A percentile compares a stretch with the other conserved stretches of the same genome.
Evolutionary conservation across 2,329 filamentous ascomycete genomes (phyloP).

Genomic region (Neopestalotiopsis sp.): DNA sequence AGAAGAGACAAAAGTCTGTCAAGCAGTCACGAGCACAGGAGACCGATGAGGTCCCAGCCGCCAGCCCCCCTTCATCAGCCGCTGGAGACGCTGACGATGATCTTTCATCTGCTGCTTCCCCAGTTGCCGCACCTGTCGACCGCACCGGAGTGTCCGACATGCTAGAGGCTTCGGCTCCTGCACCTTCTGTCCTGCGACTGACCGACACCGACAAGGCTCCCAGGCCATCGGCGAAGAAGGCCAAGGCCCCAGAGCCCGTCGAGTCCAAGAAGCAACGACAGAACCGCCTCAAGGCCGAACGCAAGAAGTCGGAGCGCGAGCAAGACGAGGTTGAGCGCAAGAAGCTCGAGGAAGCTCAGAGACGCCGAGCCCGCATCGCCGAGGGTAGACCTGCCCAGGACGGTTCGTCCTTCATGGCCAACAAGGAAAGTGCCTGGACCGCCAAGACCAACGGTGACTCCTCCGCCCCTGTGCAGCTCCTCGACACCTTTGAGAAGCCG

Average conservation of each 20-base stretch:
- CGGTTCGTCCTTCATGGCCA: conserved; percentile 65
- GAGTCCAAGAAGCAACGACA: conserved; percentile 97
- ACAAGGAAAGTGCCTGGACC: conserved; percentile 46
- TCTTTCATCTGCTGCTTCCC: conserved; percentile 71
- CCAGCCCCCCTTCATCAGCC: conserved; percentile 68
- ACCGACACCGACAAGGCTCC: conserved; percentile 66
- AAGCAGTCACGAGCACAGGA: conserved; percentile 70
- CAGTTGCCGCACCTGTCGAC: conserved; percentile 60
- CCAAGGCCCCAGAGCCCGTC: conserved; percentile 66
- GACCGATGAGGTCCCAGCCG: conserved; percentile 37
- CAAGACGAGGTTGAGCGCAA: conserved; percentile 81
- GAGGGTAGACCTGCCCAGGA: conserved; percentile 86
- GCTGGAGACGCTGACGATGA: conserved; percentile 84
- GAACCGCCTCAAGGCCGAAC: conserved; percentile 87
- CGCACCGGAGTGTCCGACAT: conserved; percentile 84
- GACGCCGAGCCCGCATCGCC: conserved; percentile 78
- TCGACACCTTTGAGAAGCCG: conserved; percentile 60
- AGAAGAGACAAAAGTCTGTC: conserved; percentile 71
- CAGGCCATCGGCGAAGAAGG: conserved; percentile 66
- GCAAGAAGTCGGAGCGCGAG: conserved; percentile 74
- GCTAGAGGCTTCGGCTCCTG: conserved; percentile 75
- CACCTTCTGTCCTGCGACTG: conserved; percentile 78
- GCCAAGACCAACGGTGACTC: conserved; percentile 44
- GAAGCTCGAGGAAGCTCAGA: conserved; percentile 78
- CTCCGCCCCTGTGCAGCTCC: conserved; percentile 45